A percentile compares a stretch with the other conserved stretches of the same genome.
These are phyloP conservation scores for Asterophora lycoperdoides DNA, from an alignment of 768 basidiomycete genomes.

Conservation along the genomic window DNA sequence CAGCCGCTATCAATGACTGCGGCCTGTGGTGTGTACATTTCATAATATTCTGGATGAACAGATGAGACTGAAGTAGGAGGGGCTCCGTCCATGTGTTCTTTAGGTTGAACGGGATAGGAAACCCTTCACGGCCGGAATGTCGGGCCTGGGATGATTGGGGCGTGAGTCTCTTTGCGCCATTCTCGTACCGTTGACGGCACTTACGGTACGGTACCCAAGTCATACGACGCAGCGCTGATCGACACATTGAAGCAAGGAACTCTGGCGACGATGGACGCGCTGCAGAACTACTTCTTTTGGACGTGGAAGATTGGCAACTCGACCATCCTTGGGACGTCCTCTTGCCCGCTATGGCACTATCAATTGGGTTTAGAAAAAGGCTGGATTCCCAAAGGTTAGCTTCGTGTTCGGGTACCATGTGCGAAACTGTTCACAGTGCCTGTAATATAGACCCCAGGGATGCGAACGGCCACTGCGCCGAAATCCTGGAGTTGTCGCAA, in stretches of 20 bases:
- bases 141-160: slow-evolving; percentile 41
- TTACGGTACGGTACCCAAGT: slow-evolving; percentile 23
- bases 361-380: slow-evolving; percentile 79
- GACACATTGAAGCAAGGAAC: slow-evolving; percentile 59
- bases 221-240: slow-evolving; percentile 57
- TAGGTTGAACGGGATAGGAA: slow-evolving; percentile 46
- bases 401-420: background rate
- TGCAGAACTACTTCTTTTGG: slow-evolving; percentile 96
- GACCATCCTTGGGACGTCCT: slow-evolving; percentile 59
- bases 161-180: slow-evolving; percentile 24
- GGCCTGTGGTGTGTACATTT: slow-evolving; percentile 47
- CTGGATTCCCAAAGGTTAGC: slow-evolving; percentile 73
- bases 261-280: slow-evolving; percentile 80
- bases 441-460: slow-evolving; percentile 38
- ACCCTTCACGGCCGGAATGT: slow-evolving; percentile 33
- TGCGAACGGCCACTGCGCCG: slow-evolving; percentile 41
- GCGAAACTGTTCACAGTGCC: background rate
- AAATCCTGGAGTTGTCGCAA: slow-evolving; percentile 32
- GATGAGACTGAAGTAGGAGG: slow-evolving; percentile 11
- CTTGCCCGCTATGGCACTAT: slow-evolving; percentile 84
- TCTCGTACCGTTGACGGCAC: background rate
- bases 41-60: slow-evolving; percentile 14
- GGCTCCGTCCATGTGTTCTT: background rate
- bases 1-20: slow-evolving; percentile 74
- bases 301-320: slow-evolving; percentile 93